Base-by-base conservation (phyloP, 805 yeast genomes). In the Starmerella asiatica region DNA sequence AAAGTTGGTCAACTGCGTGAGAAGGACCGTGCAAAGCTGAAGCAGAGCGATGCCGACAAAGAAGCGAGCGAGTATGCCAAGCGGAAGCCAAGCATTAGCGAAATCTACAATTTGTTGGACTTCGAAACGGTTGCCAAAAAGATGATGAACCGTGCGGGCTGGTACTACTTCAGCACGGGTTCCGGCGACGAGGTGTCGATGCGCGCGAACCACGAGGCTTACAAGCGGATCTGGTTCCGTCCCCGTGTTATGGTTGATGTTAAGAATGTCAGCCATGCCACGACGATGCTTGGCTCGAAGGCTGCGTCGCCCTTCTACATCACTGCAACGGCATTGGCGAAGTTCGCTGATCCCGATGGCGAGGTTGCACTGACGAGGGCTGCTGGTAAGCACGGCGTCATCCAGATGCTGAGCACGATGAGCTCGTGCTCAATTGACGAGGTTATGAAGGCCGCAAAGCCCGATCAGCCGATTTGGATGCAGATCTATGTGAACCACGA, bases 141-240 rank as follows among this genome's bases (percentile, higher is more conserved):
- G 44, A 79, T 82, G 26, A 65, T 88, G 67, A 71, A 82, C 24
- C 75, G 73, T 39, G 70, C 72, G 24, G 96, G 91, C 0, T 82
- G 96, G 93, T 91, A 91, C 12, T 88, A 88, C 60, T 88, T 85
- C 57, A 79, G 93, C 4, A 74, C 85, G 24, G 97, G 88, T 8
- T 71, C 94, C 16, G 96, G 86, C 59, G 97, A 88, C 58, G 97
- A 88, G 62, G 73, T 88, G 49, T 71, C 94, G 2, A 57, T 81
- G 54, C 71, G 97, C 50, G 95, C 86, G 55, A 88, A 88, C 62
- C 96, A 85, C 58, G 69, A 75, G 38, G 93, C 94, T 3, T 88
- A 73, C 62, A 94, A 83, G 55, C 66, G 94, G 23, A 73, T 86
- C 38, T 85, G 80, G 63, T 88, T 88, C 67, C 76, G 79, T 49